These are phyloP conservation scores for Xylaria arbuscula DNA, from an alignment of 2,329 filamentous ascomycete species.

Conservation along the genomic window DNA sequence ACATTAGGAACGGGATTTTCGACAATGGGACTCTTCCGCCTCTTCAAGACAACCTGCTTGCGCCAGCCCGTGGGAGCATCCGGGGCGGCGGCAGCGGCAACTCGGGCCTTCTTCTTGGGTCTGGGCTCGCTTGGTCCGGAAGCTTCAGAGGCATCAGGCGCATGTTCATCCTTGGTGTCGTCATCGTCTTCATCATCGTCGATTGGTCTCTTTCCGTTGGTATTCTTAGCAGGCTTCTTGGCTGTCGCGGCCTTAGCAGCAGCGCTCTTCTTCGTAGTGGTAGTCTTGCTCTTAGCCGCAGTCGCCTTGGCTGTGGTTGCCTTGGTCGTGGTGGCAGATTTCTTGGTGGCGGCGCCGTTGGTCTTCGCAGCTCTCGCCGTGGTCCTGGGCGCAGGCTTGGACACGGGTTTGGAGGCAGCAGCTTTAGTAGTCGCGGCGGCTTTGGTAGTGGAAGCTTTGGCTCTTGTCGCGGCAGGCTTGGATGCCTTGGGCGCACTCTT, in stretches of 20 bases:
- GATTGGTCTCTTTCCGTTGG: conserved; percentile 33
- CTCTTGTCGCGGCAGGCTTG: conserved; percentile 2
- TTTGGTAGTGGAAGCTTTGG: conserved; percentile 19
- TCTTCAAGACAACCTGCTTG: conserved; percentile 31
- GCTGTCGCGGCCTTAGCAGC: conserved; percentile 21
- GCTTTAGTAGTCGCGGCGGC: conserved; percentile 4
- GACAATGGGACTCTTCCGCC: conserved; percentile 31
- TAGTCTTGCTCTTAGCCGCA: conserved; percentile 27
- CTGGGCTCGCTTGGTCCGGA: conserved; percentile 8
- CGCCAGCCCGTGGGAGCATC: conserved; percentile 35
- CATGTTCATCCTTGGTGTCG: conserved; percentile 29
- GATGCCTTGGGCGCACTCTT: conserved; percentile 3
- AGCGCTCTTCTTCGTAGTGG: conserved; percentile 33
- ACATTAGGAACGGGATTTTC: conserved; percentile 43
- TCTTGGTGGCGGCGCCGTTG: conserved; percentile 13
- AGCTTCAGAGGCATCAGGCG: not conserved
- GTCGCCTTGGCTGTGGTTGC: conserved; percentile 9
- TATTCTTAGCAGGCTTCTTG: conserved; percentile 34
- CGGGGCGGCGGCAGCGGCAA: not conserved
- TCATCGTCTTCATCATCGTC: conserved; percentile 33
- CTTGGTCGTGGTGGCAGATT: conserved; percentile 11
- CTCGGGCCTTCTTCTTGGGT: conserved; percentile 34
- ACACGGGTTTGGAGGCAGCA: conserved; percentile 1
- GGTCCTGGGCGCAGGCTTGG: conserved; percentile 11
- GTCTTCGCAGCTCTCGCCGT: conserved; percentile 23